These are phyloP conservation scores for Aspergillus ustus DNA, from an alignment of 2,329 filamentous ascomycete species.

Conservation along the genomic window DNA sequence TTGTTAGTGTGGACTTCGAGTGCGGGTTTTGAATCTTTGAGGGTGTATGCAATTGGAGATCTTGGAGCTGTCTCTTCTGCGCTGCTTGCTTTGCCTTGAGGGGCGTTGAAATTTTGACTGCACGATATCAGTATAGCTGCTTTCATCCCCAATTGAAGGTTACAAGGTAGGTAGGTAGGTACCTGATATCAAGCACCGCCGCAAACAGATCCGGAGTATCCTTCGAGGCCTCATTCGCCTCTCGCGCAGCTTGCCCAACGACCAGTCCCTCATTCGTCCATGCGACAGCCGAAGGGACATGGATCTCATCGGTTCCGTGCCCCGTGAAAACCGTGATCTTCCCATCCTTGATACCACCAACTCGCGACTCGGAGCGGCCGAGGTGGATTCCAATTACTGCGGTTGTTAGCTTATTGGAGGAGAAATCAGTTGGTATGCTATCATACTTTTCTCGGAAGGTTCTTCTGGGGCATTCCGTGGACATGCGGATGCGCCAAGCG, in stretches of 20 bases:
- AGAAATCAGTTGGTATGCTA: neutral
- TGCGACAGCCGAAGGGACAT: neutral
- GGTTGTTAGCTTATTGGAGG: too few relatives aligned
- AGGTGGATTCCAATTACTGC: slow-evolving; percentile 7
- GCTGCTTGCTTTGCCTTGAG: too few relatives aligned
- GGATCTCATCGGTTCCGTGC: neutral
- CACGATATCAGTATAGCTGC: too few relatives aligned
- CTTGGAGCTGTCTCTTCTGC: neutral
- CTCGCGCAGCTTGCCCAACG: neutral
- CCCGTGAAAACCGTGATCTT: neutral
- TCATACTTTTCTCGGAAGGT: neutral
- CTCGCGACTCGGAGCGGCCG: neutral
- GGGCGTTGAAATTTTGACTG: too few relatives aligned
- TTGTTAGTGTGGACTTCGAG: neutral
- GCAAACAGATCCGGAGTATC: neutral
- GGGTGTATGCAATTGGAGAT: neutral
- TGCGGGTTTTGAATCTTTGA: neutral
- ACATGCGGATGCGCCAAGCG: neutral
- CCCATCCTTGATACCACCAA: neutral
- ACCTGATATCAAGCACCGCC: neutral
- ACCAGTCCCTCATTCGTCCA: neutral
- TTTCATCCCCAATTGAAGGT: too few relatives aligned
- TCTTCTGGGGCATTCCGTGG: neutral
- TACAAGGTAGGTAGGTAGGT: too few relatives aligned
- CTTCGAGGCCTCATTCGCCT: neutral